Percentiles rank a stretch among this genome's conserved stretches.
phyloP scores from a whole-genome alignment of 2,329 filamentous ascomycete genomes.

The Phialophora expanda region DNA sequence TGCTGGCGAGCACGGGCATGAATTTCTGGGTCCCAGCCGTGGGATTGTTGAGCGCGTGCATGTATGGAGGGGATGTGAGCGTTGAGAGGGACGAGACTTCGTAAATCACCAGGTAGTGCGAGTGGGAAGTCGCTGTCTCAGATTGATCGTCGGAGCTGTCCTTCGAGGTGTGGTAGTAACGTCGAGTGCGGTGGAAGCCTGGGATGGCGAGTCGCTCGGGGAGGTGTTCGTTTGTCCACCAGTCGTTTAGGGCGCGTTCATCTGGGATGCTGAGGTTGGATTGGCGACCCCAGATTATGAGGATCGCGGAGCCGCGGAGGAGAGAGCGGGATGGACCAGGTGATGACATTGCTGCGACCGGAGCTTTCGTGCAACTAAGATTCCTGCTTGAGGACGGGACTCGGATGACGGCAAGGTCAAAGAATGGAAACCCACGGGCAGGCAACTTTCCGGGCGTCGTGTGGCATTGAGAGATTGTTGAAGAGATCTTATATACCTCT shows the following conservation, averaged over 20 bases:
- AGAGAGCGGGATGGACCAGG: conserved; percentile 8
- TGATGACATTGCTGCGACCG: not conserved
- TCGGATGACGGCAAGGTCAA: not conserved
- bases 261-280: conserved; percentile 2
- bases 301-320: conserved; percentile 23
- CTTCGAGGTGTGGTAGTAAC: conserved; percentile 17
- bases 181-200: conserved; percentile 25
- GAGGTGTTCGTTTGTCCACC: conserved; percentile 32
- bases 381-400: not conserved
- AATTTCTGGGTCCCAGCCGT: conserved; percentile 71
- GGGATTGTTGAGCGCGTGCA: conserved; percentile 29
- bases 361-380: not conserved
- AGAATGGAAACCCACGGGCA: not conserved
- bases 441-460: not conserved
- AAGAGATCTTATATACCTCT: not conserved
- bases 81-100: conserved; percentile 21
- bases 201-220: conserved; percentile 25
- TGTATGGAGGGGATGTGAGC: conserved; percentile 24
- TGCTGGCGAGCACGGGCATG: conserved; percentile 57
- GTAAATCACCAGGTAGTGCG: conserved; percentile 26
- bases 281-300: conserved; percentile 26
- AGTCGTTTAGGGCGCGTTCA: conserved; percentile 25
- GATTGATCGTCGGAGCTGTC: not conserved
- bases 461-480: not conserved
- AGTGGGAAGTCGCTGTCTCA: not conserved